Percentiles rank a stretch among this genome's conserved stretches.
Conservation (phyloP, 2,329 filamentous ascomycete genomes). For the Fusarium denticulatum region DNA sequence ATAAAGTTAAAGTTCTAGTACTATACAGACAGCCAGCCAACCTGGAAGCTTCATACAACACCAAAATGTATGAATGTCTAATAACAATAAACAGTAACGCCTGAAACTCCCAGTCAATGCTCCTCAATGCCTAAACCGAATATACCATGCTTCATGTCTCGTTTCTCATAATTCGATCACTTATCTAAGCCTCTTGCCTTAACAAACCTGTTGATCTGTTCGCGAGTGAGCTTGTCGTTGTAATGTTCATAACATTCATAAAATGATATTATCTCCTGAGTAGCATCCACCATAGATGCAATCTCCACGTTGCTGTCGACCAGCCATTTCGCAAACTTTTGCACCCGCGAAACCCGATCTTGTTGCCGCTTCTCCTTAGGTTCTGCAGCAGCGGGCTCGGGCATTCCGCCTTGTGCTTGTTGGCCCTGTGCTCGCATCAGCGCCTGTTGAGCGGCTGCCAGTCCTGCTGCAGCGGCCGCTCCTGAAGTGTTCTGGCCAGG, state of each 20-base stretch:
- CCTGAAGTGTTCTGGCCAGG: constrained; percentile 45
- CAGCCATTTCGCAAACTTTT: constrained; percentile 77
- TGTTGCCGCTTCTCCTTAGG: constrained; percentile 62
- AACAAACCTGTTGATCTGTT: constrained; percentile 68
- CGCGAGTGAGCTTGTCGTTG: constrained; percentile 67
- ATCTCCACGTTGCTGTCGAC: constrained; percentile 89
- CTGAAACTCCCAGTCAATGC: constrained; percentile 24
- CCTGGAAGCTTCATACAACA: not conserved
- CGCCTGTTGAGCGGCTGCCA: constrained; percentile 61
- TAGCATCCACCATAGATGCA: constrained; percentile 85
- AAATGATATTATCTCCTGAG: constrained; percentile 89
- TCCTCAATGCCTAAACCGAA: not conserved
- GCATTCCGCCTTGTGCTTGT: constrained; percentile 33
- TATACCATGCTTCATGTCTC: constrained; percentile 37
- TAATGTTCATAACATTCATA: constrained; percentile 77
- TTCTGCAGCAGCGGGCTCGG: constrained; percentile 36
- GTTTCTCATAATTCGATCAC: constrained; percentile 45
- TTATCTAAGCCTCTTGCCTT: constrained; percentile 67
- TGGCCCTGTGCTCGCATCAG: constrained; percentile 58
- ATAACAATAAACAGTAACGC: not conserved
- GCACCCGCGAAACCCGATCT: constrained; percentile 71
- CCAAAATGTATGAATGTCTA: not conserved
- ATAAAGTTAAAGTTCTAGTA: not conserved
- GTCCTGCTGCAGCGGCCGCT: constrained; percentile 51
- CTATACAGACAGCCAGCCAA: not conserved